A percentile compares a stretch with the other conserved stretches of the same genome.
phyloP scores from a whole-genome alignment of 108 stramenopile genomes.

The Hondaea fermentalgiana region DNA sequence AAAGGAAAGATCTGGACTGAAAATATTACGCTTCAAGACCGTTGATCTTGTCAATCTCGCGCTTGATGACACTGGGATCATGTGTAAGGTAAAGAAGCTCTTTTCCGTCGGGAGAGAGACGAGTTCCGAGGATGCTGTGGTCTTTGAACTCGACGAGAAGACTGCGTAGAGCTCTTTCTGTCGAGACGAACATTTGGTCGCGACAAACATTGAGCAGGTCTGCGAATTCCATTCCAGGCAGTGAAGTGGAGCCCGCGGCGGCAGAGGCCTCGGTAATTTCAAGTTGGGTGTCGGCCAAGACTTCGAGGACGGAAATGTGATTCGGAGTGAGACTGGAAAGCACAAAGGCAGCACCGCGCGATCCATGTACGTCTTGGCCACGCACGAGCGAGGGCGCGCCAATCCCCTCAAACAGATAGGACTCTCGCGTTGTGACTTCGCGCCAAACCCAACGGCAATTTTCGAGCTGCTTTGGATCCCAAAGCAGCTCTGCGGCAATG shows the following conservation, averaged over 20 bases:
- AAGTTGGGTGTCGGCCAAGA: background rate
- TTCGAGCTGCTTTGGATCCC: background rate
- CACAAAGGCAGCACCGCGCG: background rate
- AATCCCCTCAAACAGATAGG: background rate
- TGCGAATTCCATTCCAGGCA: background rate
- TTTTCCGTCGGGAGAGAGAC: background rate
- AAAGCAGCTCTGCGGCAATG: background rate
- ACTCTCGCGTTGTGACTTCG: background rate
- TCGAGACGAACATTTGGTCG: background rate
- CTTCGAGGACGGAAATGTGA: background rate
- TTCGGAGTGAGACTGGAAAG: background rate
- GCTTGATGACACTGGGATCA: background rate
- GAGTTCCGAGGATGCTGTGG: background rate
- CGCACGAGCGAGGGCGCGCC: background rate
- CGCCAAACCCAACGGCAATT: background rate
- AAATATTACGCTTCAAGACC: too few relatives aligned
- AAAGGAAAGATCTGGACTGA: too few relatives aligned
- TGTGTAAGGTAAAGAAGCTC: background rate
- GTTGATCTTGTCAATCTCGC: background rate
- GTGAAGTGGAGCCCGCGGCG: background rate
- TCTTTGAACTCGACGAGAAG: background rate
- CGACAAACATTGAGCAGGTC: background rate
- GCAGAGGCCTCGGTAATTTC: background rate
- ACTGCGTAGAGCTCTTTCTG: background rate
- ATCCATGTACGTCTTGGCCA: background rate